Evolutionary conservation across 2,329 filamentous ascomycete genomes (phyloP), one percentile per base, ranked within the genome.

Genomic region (Aspergillus texensis): DNA sequence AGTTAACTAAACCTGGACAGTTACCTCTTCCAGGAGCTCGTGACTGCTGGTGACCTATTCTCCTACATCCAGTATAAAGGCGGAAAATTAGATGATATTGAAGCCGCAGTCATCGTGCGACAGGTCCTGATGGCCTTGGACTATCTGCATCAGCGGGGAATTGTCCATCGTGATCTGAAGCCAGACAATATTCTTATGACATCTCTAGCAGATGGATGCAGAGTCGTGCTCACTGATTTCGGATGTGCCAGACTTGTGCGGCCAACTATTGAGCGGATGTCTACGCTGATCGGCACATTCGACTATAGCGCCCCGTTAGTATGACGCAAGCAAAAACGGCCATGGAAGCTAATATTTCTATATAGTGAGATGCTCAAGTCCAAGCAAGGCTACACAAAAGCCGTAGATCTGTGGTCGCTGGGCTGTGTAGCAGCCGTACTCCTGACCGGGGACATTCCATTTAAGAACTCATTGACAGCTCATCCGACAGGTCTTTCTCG

Each of bases 141-240:
- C 19, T 88, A 88, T 68, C 75, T 89, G 0, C 87, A 89, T 70
- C 73, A 77, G 4, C 77, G 80, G 9, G 76, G 81, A 46, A 84
- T 89, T 50, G 85, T 85, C 5, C 87, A 89, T 71, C 80, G 87
- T 36, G 87, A 89, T 68, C 78, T 89, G 56, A 89, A 89, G 68
- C 86, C 86, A 0, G 87, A 89, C 58, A 89, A 89, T 67, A 83
- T 89, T 10, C 78, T 89, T 34, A 81, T 89, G 80, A 84, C 84
- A 0, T 85, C 84, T 1, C 78, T 83, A 58, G 76, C 79, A 16
- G 75, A 78, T 50, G 82, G 82, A 3, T 80, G 81, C 26, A 81
- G 87, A 26, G 78, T 89, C 9, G 79, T 89, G 1, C 77, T 89
- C 48, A 86, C 85, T 0, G 87, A 89, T 71, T 89, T 89, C 69